Conservation (phyloP, 768 basidiomycete genomes). For the Hemileccinum impolitum region DNA sequence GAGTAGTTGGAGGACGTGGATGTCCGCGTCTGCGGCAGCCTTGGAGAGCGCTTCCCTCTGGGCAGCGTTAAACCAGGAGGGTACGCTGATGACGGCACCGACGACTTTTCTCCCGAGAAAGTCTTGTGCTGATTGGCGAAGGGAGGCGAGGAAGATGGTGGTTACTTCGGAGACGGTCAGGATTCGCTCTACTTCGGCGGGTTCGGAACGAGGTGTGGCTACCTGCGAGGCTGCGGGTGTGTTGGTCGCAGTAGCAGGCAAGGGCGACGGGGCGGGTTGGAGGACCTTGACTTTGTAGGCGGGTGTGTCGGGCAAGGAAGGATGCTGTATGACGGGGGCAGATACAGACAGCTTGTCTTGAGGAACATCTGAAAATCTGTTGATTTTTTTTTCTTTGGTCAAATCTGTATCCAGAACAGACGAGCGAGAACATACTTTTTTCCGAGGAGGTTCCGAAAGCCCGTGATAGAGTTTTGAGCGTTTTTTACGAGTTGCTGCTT, state of each 20-base stretch:
- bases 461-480: constrained; percentile 88
- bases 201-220: constrained; percentile 72
- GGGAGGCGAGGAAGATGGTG: constrained; percentile 78
- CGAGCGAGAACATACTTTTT: constrained; percentile 64
- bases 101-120: constrained; percentile 79
- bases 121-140: constrained; percentile 84
- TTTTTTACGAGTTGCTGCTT: constrained; percentile 95
- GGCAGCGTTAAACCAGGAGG: constrained; percentile 64
- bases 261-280: constrained; percentile 70
- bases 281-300: constrained; percentile 85
- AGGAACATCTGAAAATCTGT: constrained; percentile 73
- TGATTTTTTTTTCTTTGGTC: background rate
- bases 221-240: constrained; percentile 66
- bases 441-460: constrained; percentile 90
- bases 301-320: constrained; percentile 63
- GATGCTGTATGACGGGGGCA: constrained; percentile 75
- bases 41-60: constrained; percentile 69
- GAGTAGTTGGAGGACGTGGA: constrained; percentile 80
- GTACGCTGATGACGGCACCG: constrained; percentile 83
- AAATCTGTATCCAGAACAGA: background rate
- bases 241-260: constrained; percentile 50
- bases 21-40: constrained; percentile 77
- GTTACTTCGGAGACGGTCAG: constrained; percentile 83
- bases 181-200: constrained; percentile 60
- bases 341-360: constrained; percentile 50